Percentiles rank a stretch among this genome's conserved stretches.
Evolutionary conservation across 2,329 filamentous ascomycete species (phyloP).

Genomic region (Chaetomium globosum): DNA sequence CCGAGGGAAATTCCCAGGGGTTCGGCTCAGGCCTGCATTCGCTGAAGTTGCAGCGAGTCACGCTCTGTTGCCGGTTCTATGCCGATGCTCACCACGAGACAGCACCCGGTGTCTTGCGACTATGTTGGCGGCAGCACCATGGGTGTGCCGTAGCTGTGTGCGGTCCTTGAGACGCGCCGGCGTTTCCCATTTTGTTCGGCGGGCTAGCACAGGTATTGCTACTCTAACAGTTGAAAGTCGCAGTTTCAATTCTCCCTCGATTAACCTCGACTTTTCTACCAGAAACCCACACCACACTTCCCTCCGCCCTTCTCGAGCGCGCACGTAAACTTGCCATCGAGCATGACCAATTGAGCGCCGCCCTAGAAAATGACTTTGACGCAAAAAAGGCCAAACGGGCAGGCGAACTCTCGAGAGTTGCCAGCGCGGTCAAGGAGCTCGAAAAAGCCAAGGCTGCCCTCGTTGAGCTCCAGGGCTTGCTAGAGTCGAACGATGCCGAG

Average conservation of each 20-base stretch:
- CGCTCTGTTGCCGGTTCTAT: not conserved
- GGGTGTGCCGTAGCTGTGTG: conserved; percentile 57
- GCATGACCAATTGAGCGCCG: conserved; percentile 56
- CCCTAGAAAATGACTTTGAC: conserved; percentile 60
- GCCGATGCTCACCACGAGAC: conserved; percentile 20
- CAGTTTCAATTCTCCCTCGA: conserved; percentile 21
- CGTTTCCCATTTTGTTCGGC: conserved; percentile 44
- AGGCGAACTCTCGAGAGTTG: conserved; percentile 63
- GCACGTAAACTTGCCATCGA: conserved; percentile 61
- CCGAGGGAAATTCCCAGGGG: conserved; percentile 20
- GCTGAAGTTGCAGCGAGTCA: conserved; percentile 6
- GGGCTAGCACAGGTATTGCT: conserved; percentile 50
- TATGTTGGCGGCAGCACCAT: conserved; percentile 51
- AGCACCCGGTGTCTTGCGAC: conserved; percentile 27
- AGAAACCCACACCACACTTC: conserved; percentile 46
- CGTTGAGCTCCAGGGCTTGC: conserved; percentile 56
- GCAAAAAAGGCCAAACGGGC: conserved; percentile 59
- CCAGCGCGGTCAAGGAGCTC: conserved; percentile 61
- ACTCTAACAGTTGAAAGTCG: not conserved
- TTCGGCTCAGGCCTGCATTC: not conserved
- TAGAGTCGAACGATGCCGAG: conserved; percentile 63
- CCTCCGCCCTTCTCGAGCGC: conserved; percentile 60
- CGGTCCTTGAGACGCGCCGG: conserved; percentile 42
- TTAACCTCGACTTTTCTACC: conserved; percentile 20
- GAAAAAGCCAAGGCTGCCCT: conserved; percentile 57